phyloP scores from a whole-genome alignment of 2,329 filamentous ascomycete genomes.

The Trichoderma endophyticum region DNA sequence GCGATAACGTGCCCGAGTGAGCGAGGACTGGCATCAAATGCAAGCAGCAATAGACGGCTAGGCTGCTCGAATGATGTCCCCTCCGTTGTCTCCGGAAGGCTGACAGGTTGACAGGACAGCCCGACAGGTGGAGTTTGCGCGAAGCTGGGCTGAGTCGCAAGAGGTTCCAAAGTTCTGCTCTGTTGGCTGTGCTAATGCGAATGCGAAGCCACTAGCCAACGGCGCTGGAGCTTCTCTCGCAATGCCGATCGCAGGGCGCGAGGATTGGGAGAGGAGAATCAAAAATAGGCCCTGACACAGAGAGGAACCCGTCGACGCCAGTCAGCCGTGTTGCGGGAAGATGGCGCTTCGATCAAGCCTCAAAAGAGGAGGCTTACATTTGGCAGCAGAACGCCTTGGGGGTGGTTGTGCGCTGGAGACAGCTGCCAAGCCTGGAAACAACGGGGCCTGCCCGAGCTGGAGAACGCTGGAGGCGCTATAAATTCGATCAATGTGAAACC shows the following conservation, averaged over 20 bases:
- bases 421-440: conserved; percentile 5
- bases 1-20: conserved; percentile 6
- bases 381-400: neutral
- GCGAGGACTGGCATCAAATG: neutral
- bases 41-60: neutral
- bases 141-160: neutral
- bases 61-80: neutral
- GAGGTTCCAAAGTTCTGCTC: neutral
- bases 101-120: conserved; percentile 13
- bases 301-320: conserved; percentile 9
- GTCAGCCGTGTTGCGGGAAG: conserved; percentile 11
- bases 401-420: neutral
- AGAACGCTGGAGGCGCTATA: neutral
- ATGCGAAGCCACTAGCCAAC: neutral
- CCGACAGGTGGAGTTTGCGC: neutral
- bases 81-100: conserved; percentile 12
- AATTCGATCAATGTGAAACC: neutral
- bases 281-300: neutral
- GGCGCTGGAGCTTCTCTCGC: neutral
- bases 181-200: neutral
- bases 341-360: conserved; percentile 8
- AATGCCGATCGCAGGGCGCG: neutral
- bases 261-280: neutral
- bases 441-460: neutral
- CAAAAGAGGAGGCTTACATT: conserved; percentile 14